These are phyloP conservation scores for Abelmoschus esculentus DNA, from an alignment of 345 rosid species.

Conservation along the genomic window DNA sequence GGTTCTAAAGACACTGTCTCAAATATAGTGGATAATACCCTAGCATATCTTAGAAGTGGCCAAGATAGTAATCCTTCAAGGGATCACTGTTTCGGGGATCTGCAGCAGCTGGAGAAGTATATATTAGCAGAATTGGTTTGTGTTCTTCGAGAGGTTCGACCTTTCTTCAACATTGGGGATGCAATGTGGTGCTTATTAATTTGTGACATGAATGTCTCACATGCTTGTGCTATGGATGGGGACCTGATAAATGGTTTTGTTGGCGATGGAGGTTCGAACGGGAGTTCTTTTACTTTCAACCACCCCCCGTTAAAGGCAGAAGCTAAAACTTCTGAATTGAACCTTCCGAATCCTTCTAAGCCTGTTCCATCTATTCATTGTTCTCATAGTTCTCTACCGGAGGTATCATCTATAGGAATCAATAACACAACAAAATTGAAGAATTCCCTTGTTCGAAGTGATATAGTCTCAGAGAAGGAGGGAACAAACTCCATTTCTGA, in stretches of 20 bases:
- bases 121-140: slow-evolving; percentile 79
- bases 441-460: slow-evolving; percentile 31
- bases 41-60: slow-evolving; percentile 53
- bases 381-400: slow-evolving; percentile 35
- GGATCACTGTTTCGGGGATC: slow-evolving; percentile 50
- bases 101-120: slow-evolving; percentile 69
- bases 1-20: slow-evolving; percentile 60
- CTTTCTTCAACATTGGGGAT: slow-evolving; percentile 80
- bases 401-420: slow-evolving; percentile 33
- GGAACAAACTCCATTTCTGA: slow-evolving; percentile 31
- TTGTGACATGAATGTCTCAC: slow-evolving; percentile 92
- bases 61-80: slow-evolving; percentile 39
- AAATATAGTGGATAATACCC: slow-evolving; percentile 63
- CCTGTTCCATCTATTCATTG: slow-evolving; percentile 34
- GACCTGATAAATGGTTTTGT: slow-evolving; percentile 41
- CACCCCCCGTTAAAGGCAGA: slow-evolving; percentile 29
- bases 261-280: slow-evolving; percentile 30
- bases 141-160: slow-evolving; percentile 72
- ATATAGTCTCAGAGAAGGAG: slow-evolving; percentile 40
- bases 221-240: slow-evolving; percentile 86
- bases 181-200: slow-evolving; percentile 97
- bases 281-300: slow-evolving; percentile 21
- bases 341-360: slow-evolving; percentile 37
- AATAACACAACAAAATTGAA: slow-evolving; percentile 34
- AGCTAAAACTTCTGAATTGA: slow-evolving; percentile 36